Evolutionary conservation across 768 basidiomycete genomes (phyloP).

Genomic region (Hygrophoropsis aurantiaca): DNA sequence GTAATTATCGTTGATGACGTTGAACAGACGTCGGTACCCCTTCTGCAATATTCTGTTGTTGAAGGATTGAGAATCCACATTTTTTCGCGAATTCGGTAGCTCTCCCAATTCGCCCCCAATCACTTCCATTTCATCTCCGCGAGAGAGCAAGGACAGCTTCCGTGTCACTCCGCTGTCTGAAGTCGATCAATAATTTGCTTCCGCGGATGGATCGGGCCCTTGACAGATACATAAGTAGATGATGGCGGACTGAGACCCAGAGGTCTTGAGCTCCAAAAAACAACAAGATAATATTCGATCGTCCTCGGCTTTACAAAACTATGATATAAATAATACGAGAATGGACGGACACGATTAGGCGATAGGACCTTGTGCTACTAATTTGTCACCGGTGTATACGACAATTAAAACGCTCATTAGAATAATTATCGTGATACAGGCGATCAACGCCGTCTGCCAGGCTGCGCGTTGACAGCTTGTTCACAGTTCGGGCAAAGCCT

Average conservation of each 20-base stretch:
- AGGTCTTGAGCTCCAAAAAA: conserved; percentile 25
- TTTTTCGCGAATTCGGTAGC: no score
- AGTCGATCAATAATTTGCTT: conserved; percentile 19
- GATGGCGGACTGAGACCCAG: no score
- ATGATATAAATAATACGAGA: conserved; percentile 11
- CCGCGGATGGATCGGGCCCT: conserved; percentile 24
- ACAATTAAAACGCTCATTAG: conserved; percentile 7
- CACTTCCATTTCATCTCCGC: conserved; percentile 29
- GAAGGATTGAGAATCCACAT: no score
- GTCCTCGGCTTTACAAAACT: conserved; percentile 3
- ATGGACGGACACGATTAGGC: conserved; percentile 18
- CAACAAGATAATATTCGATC: conserved; percentile 12
- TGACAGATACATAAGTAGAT: conserved; percentile 9
- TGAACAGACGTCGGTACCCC: no score
- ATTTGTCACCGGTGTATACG: conserved; percentile 9
- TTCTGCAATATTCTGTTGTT: no score
- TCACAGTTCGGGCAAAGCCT: conserved; percentile 42
- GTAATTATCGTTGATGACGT: no score
- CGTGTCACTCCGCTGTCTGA: conserved; percentile 11
- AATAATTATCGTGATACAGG: conserved; percentile 1
- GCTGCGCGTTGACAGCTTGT: conserved; percentile 16
- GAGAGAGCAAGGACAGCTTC: conserved; percentile 12
- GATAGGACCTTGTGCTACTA: conserved; percentile 11
- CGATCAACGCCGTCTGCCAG: conserved; percentile 16
- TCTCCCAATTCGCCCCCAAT: neutral